phyloP scores from a whole-genome alignment of 257 asterid genomes.

The Handroanthus guayacan region DNA sequence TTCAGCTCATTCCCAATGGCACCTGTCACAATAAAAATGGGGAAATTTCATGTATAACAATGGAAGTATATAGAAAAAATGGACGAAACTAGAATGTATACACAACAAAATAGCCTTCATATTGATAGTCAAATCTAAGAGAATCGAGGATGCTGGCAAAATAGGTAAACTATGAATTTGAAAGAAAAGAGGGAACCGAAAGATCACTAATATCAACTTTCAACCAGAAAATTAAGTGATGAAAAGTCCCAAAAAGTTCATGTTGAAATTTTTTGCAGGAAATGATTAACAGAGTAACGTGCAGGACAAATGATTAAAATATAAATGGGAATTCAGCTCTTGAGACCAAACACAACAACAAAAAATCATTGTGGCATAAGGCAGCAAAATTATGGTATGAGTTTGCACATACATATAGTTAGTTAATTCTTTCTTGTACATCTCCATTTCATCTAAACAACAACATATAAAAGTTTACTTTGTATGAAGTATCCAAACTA shows the following conservation, averaged over 20 bases:
- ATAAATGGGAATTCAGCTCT: not conserved
- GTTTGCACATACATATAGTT: no score
- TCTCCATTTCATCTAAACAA: slow-evolving; percentile 21
- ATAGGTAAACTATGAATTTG: slow-evolving; percentile 8
- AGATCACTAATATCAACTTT: not conserved
- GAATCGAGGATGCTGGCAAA: slow-evolving; percentile 10
- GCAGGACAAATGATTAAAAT: slow-evolving; percentile 12
- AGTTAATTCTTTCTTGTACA: not conserved
- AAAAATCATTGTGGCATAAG: not conserved
- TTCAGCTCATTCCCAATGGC: slow-evolving; percentile 37
- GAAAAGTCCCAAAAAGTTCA: slow-evolving; percentile 16
- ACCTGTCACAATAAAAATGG: slow-evolving; percentile 36
- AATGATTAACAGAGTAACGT: slow-evolving; percentile 7
- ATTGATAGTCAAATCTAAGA: slow-evolving; percentile 22
- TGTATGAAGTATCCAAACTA: slow-evolving; percentile 13
- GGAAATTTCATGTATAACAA: slow-evolving; percentile 1
- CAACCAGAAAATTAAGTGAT: slow-evolving; percentile 1
- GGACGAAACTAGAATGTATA: not conserved
- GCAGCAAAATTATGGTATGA: not conserved
- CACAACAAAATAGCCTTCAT: not conserved
- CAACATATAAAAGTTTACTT: not conserved
- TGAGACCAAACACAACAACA: slow-evolving; percentile 5
- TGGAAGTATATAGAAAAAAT: slow-evolving; percentile 19
- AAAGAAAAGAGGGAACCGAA: slow-evolving; percentile 7
- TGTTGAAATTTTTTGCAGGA: slow-evolving; percentile 10